A percentile compares a stretch with the other conserved stretches of the same genome.
phyloP scores from a whole-genome alignment of 495 filamentous ascomycete species.

The Trichocladium antarcticum region DNA sequence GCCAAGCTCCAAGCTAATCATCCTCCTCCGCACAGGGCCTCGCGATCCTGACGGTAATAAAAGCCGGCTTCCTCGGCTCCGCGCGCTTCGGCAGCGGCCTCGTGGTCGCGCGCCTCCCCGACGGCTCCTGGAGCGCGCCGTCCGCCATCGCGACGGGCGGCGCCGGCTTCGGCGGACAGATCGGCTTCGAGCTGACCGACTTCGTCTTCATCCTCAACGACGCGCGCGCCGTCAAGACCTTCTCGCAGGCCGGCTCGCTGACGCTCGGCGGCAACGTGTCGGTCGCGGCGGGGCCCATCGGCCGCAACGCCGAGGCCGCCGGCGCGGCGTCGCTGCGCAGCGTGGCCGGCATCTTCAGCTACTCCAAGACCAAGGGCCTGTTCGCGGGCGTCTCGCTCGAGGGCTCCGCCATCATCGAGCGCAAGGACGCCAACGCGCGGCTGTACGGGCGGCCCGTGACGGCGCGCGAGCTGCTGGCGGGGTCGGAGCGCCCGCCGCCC shows the following conservation, averaged over 20 bases:
- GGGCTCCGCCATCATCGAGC: conserved; percentile 80
- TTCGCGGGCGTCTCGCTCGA: conserved; percentile 94
- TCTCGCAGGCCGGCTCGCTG: conserved; percentile 80
- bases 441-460: conserved; percentile 75
- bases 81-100: conserved; percentile 87
- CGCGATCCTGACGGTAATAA: conserved; percentile 87
- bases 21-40: conserved; percentile 54
- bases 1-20: conserved; percentile 1
- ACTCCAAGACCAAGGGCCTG: conserved; percentile 92
- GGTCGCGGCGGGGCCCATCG: conserved; percentile 86
- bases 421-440: conserved; percentile 93
- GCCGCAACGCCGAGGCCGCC: conserved; percentile 90
- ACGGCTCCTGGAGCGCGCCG: conserved; percentile 90
- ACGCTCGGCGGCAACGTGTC: conserved; percentile 95
- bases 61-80: conserved; percentile 90
- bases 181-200: conserved; percentile 94
- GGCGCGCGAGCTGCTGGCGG: conserved; percentile 70
- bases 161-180: conserved; percentile 90
- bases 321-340: conserved; percentile 85
- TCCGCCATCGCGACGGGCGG: conserved; percentile 84
- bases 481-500: conserved; percentile 64
- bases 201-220: conserved; percentile 99
- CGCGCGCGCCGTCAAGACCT: conserved; percentile 78
- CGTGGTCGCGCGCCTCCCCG: conserved; percentile 82
- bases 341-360: conserved; percentile 87